Base-by-base conservation (phyloP, 1,284 basidiomycete species). In the Puccinia triticina region DNA sequence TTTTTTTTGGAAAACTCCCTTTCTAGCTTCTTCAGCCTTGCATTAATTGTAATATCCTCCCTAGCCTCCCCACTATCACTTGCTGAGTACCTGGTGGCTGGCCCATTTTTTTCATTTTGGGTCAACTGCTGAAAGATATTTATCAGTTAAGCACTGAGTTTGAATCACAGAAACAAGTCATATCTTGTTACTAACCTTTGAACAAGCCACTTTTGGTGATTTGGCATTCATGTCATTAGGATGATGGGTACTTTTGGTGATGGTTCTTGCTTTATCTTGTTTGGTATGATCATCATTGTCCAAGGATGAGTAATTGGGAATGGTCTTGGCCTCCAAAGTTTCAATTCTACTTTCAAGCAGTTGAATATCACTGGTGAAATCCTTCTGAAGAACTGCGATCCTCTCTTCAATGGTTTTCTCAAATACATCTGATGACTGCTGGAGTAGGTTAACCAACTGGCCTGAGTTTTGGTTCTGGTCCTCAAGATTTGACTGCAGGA, bases 401-500 rank as follows among this genome's bases (percentile, higher is more conserved):
- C 74, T 26, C 21, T 79, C 66, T n/a, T 83, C 83, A 16, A 83
- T 48, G 75, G 83, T 71, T 11, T 78, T 74, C 34, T 83, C 83
- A 55, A 83, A 83, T n/a, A 83, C 82, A 50, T 29, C 61, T 5
- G 81, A 77, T 10, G 83, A 83, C 46, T 79, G 75, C 69, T 85
- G 84, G 37, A 85, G 78, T 12, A 84, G 83, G n/a, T n/a, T 10
- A 1, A 85, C 75, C 18, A 85, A 66, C 2, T 77, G 37, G 2
- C 75, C 37, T 0, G 84, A 83, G 12, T 83, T 53, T 3, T 48
- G 18, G 40, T 85, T 83, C 26, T 85, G 84, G 0, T 77, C 71
- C 32, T 85, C 84, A 12, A 85, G 77, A 29, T 84, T 83, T 0
- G 67, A 61, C 37, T 84, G 80, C 14, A 85, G 74, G 10, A 84